Evolutionary conservation across 208 protist species (phyloP), one percentile per base, ranked within the genome.

Genomic region (Acanthamoeba sp.): DNA sequence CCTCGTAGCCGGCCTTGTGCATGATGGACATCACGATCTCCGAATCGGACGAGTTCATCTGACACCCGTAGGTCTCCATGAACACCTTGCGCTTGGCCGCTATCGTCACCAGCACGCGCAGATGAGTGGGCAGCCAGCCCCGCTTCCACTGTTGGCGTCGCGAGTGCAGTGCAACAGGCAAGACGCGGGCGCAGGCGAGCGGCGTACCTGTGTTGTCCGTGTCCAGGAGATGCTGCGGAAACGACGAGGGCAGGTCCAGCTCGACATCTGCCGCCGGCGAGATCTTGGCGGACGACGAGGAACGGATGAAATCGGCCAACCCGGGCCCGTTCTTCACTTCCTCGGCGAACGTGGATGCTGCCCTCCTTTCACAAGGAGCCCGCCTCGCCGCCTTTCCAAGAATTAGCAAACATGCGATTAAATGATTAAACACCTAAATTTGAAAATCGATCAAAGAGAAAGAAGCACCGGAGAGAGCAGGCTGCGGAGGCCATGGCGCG

Each of bases 51-150:
- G 96, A 92, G 91, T 98, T 98, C 98, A 98, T 98, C 91, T 98
- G 98, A 92, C 98, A 98, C 10, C 98, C 98, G 94, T 98, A 98
- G 2, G 95, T 98, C 91, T 98, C 98, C 1, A 98, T 90, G 36
- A 90, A 90, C 32, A 90, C 84, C 84, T 59, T 71, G 50, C 84
- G 84, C 84, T 84, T 84, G 73, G 73, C 66, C 40, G 24, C 34
- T 64, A 71, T 71, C n/a, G n/a, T 34, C n/a, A n/a, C n/a, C 22
- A 36, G 62, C 32, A 34, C 62, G n/a, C n/a, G n/a, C n/a, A n/a
- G n/a, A n/a, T n/a, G n/a, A n/a, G n/a, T n/a, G n/a, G n/a, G n/a
- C n/a, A n/a, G n/a, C n/a, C n/a, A n/a, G n/a, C n/a, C n/a, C n/a
- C n/a, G n/a, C n/a, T n/a, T n/a, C n/a, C n/a, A n/a, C n/a, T n/a